Evolutionary conservation across 306 rosid species (phyloP).

Genomic region (Cyclanthera cordifolia): DNA sequence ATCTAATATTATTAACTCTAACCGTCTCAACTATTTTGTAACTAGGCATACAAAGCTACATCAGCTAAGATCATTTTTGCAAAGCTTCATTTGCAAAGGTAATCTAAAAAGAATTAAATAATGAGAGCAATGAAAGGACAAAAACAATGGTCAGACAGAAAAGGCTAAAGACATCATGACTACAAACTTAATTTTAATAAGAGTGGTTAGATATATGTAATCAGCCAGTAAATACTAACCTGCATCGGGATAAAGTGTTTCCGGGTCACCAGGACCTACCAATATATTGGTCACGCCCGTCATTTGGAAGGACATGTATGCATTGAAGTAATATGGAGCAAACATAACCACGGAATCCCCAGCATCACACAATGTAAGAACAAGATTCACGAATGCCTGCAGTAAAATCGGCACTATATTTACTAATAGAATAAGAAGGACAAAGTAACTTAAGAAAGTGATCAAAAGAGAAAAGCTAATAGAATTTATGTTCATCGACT

Average conservation of each 20-base stretch:
- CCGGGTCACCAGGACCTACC: slow-evolving; percentile 68
- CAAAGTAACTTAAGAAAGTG: background rate
- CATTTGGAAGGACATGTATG: slow-evolving; percentile 93
- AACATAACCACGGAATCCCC: slow-evolving; percentile 87
- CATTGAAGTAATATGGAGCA: slow-evolving; percentile 88
- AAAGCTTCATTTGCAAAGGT: background rate
- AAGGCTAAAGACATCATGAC: background rate
- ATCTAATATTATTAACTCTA: too few species aligned
- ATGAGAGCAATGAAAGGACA: background rate
- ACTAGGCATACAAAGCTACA: background rate
- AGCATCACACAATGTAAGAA: slow-evolving; percentile 86
- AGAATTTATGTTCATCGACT: background rate
- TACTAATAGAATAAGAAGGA: background rate
- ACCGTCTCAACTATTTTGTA: background rate
- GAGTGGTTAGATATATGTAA: background rate
- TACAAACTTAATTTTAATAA: background rate
- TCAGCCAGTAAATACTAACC: slow-evolving; percentile 31
- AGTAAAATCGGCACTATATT: slow-evolving; percentile 7
- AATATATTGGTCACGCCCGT: slow-evolving; percentile 77
- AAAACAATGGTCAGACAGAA: background rate
- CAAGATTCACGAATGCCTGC: slow-evolving; percentile 96
- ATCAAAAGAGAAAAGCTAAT: too few species aligned
- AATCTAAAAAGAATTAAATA: background rate
- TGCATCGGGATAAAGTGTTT: slow-evolving; percentile 79
- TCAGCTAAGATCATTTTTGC: background rate